Evolutionary conservation across 768 basidiomycete species (phyloP).

Genomic region (Phylloporus rhodoxanthus): DNA sequence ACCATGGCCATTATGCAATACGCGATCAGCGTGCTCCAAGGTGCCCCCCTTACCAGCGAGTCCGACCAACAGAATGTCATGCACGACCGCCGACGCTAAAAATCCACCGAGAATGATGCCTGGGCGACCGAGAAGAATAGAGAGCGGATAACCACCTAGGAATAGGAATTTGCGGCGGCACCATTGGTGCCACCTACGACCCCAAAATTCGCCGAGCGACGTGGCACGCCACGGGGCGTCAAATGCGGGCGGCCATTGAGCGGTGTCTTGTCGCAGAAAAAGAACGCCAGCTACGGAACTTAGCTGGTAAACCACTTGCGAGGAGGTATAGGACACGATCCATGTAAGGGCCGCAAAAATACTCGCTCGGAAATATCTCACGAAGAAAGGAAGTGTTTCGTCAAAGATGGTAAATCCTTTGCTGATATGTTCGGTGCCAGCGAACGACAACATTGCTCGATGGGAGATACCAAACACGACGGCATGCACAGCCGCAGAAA

Average conservation of each 20-base stretch:
- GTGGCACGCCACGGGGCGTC: constrained; percentile 33
- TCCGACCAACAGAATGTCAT: constrained; percentile 38
- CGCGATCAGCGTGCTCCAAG: constrained; percentile 37
- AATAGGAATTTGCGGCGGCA: constrained; percentile 30
- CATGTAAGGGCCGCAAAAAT: constrained; percentile 36
- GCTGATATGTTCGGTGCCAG: constrained; percentile 23
- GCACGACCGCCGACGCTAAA: neutral
- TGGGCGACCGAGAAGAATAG: neutral
- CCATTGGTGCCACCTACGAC: constrained; percentile 35
- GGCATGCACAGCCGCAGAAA: constrained; percentile 33
- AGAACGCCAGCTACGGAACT: constrained; percentile 20
- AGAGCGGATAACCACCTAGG: neutral
- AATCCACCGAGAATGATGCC: neutral
- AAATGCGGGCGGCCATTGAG: constrained; percentile 32
- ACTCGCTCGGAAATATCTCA: constrained; percentile 36
- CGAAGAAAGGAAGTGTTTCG: constrained; percentile 21
- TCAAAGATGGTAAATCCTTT: constrained; percentile 29
- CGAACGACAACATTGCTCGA: constrained; percentile 41
- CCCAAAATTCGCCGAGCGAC: constrained; percentile 36
- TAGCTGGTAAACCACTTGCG: constrained; percentile 34
- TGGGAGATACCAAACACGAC: constrained; percentile 44
- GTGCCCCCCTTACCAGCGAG: constrained; percentile 44
- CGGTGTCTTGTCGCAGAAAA: constrained; percentile 26
- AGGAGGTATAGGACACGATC: constrained; percentile 26
- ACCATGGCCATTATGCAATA: constrained; percentile 54